Base-by-base conservation (phyloP, 345 rosid genomes). In the Populus tremula region DNA sequence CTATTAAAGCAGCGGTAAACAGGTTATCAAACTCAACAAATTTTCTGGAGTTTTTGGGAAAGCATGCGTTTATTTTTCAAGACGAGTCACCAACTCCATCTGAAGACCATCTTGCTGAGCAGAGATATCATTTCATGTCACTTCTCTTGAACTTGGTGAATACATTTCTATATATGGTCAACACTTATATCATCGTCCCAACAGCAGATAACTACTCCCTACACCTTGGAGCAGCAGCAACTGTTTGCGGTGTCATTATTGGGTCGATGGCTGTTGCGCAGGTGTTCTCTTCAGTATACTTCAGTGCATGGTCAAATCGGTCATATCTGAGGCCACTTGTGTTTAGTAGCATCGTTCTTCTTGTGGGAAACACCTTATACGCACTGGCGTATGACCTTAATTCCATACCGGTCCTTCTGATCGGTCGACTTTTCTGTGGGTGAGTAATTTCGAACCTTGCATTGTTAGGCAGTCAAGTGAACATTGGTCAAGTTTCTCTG, bases 161-260 rank as follows among this genome's bases (percentile, higher is more conserved):
- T 84, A 92, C 99, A 13, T 96, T 96, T 77, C 92, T 96, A 73
- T 96, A 93, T 81, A 96, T 96, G 99, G 92, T 92, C 82, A 93
- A 96, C 88, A 93, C 99, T 39, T 96, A 93, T 72, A 93, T 96
- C 69, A 86, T 96, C 25, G 98, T 96, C 77, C 99, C 98, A 73
- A 96, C 99, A 9, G 98, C 98, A 0, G 98, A 96, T 88, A 90
- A 92, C 86, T 96, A 96, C 84, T 91, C 99, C 5, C 80, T 84
- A 87, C 93, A 97, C 81, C 98, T 96, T 76, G 99, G 99, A 78
- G 99, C 99, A 74, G 97, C 98, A 76, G 98, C 99, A 74, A 96
- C 98, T 25, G 94, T 96, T 83, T 96, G 99, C 36, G 99, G 99
- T 81, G 74, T 92, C 79, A 90, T 96, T 56, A 96, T 96, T 72